Percentiles rank a stretch among this genome's conserved stretches.
These are phyloP conservation scores for Schizothecium vesticola DNA, from an alignment of 495 filamentous ascomycete species.

Conservation along the genomic window DNA sequence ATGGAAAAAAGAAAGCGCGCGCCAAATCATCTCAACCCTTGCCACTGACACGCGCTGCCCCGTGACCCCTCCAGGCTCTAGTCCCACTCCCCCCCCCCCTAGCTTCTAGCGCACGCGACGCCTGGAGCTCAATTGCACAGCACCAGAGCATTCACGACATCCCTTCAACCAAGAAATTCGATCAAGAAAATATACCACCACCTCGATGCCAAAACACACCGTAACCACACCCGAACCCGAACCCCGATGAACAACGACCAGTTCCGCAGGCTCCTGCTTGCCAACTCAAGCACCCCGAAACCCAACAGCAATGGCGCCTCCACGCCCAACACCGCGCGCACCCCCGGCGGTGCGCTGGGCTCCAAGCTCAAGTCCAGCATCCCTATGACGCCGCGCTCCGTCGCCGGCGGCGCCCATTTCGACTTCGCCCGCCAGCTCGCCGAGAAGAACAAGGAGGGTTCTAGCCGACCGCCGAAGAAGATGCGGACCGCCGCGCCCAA, in stretches of 20 bases:
- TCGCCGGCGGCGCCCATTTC: slow-evolving; percentile 45
- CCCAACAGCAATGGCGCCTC: slow-evolving; percentile 35
- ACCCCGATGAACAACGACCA: slow-evolving; percentile 86
- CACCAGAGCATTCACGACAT: neutral
- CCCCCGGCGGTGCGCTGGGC: slow-evolving; percentile 43
- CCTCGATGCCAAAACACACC: neutral
- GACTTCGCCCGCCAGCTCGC: slow-evolving; percentile 85
- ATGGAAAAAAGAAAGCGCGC: slow-evolving; percentile 3
- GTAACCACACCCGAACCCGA: neutral
- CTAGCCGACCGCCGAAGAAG: slow-evolving; percentile 67
- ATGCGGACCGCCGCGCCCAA: slow-evolving; percentile 74
- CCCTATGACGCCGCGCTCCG: slow-evolving; percentile 80
- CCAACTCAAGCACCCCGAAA: slow-evolving; percentile 36
- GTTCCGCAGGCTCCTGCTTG: slow-evolving; percentile 80
- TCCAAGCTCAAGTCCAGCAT: slow-evolving; percentile 68
- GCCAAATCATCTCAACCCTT: neutral
- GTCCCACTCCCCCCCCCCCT: neutral
- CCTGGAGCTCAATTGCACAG: neutral
- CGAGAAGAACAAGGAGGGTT: slow-evolving; percentile 57
- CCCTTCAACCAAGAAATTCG: neutral
- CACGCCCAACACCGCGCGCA: slow-evolving; percentile 23
- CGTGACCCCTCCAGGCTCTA: neutral
- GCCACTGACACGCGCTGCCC: neutral
- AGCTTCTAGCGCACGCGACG: neutral
- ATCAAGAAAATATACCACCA: neutral